Conservation (phyloP, 2,329 filamentous ascomycete species). For the Fusarium piperis region DNA sequence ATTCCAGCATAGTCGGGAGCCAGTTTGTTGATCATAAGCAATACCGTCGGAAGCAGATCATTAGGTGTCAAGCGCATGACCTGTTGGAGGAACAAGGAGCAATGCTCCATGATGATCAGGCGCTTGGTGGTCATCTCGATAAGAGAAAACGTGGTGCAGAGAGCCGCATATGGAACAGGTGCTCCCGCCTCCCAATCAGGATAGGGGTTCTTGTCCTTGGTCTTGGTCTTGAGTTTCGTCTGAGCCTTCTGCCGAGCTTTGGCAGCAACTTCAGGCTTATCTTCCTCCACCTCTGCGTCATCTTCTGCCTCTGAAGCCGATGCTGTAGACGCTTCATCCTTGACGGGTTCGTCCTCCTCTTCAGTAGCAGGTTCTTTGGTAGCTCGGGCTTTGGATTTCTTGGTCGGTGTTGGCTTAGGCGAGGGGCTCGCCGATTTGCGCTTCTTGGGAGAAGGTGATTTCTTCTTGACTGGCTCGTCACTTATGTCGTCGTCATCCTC, state of each 20-base stretch:
- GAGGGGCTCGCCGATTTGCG: conserved; percentile 32
- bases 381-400: conserved; percentile 26
- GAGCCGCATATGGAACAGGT: conserved; percentile 91
- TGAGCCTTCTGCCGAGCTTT: conserved; percentile 86
- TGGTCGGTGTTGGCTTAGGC: conserved; percentile 38
- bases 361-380: conserved; percentile 17
- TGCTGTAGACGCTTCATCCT: conserved; percentile 44
- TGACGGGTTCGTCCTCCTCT: conserved; percentile 39
- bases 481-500: conserved; percentile 54
- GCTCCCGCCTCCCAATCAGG: conserved; percentile 92
- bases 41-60: conserved; percentile 86
- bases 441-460: conserved; percentile 24
- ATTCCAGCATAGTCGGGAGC: conserved; percentile 97
- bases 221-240: conserved; percentile 73
- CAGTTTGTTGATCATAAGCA: conserved; percentile 98
- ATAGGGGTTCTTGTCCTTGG: conserved; percentile 76
- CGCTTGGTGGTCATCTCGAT: conserved; percentile 96
- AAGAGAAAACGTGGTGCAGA: conserved; percentile 93
- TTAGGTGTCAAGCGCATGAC: conserved; percentile 90
- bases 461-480: conserved; percentile 45
- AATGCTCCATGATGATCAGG: conserved; percentile 87
- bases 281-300: conserved; percentile 59
- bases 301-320: conserved; percentile 56
- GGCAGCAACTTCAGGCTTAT: conserved; percentile 76
- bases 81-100: conserved; percentile 89